phyloP scores from a whole-genome alignment of 2,329 filamentous ascomycete genomes.

The Akanthomyces uredinophilus region DNA sequence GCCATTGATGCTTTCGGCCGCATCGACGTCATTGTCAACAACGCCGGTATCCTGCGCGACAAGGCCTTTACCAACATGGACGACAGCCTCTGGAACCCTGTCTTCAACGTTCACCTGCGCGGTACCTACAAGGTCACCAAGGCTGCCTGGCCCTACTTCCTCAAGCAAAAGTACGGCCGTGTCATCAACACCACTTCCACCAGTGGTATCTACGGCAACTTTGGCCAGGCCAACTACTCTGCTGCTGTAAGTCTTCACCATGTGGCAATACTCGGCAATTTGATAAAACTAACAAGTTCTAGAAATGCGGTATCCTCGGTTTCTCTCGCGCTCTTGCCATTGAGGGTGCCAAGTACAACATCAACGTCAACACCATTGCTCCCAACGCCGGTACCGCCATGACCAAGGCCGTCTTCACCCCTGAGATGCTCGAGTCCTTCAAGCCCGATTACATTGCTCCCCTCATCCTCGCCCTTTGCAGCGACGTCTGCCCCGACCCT shows the following conservation, averaged over 20 bases:
- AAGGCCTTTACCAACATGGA: constrained; percentile 99
- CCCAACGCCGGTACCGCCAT: constrained; percentile 95
- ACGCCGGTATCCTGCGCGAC: constrained; percentile 94
- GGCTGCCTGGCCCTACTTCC: constrained; percentile 94
- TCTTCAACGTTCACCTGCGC: constrained; percentile 85
- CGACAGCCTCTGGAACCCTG: constrained; percentile 85
- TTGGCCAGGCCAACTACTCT: constrained; percentile 96
- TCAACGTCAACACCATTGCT: constrained; percentile 95
- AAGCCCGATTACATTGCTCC: constrained; percentile 98
- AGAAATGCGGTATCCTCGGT: constrained; percentile 90
- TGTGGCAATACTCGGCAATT: too few relatives aligned
- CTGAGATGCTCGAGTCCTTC: constrained; percentile 97
- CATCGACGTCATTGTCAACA: constrained; percentile 94
- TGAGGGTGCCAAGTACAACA: constrained; percentile 96
- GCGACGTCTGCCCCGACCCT: constrained; percentile 78
- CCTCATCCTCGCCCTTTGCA: constrained; percentile 76
- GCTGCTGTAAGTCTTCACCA: constrained; percentile 60
- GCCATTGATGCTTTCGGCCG: constrained; percentile 92
- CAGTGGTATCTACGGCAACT: constrained; percentile 97
- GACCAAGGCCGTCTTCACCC: constrained; percentile 89
- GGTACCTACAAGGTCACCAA: constrained; percentile 97
- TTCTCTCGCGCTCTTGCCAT: constrained; percentile 89
- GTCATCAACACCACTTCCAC: constrained; percentile 96
- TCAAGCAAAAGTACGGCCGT: constrained; percentile 98
- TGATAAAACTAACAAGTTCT: constrained; percentile 19